A percentile compares a stretch with the other conserved stretches of the same genome.
Conservation (phyloP, 1,284 basidiomycete species). For the Neolentinus lepideus region DNA sequence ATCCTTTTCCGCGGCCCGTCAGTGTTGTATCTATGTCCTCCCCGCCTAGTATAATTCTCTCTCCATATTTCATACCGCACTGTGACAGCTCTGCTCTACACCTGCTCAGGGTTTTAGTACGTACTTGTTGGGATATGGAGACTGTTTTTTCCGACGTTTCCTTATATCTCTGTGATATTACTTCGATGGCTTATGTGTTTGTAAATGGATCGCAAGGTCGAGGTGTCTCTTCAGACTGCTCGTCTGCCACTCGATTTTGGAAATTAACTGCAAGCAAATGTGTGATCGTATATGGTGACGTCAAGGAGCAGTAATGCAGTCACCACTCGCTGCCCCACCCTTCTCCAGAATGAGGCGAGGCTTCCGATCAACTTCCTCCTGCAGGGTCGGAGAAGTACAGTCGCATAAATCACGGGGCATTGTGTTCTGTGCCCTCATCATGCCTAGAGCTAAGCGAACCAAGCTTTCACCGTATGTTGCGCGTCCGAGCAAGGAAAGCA, state of each 20-base stretch:
- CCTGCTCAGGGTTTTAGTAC: not conserved
- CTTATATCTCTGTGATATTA: not conserved
- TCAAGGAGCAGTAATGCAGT: too few species aligned
- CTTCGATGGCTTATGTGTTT: not conserved
- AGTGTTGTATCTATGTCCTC: slow-evolving; percentile 5
- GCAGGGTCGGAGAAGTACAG: too few species aligned
- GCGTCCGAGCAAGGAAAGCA: not conserved
- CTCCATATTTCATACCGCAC: not conserved
- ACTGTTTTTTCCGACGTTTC: not conserved
- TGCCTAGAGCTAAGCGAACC: not conserved
- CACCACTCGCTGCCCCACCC: too few species aligned
- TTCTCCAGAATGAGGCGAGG: too few species aligned
- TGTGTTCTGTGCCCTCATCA: too few species aligned
- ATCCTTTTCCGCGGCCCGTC: too few species aligned
- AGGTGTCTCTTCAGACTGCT: not conserved
- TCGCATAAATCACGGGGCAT: too few species aligned
- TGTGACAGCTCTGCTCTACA: not conserved
- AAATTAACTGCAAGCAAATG: too few species aligned
- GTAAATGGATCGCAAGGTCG: not conserved
- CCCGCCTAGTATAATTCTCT: not conserved
- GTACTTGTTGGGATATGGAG: slow-evolving; percentile 1
- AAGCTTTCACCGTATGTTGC: not conserved
- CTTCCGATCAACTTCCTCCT: too few species aligned
- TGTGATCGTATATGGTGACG: too few species aligned
- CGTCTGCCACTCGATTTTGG: too few species aligned